A percentile compares a stretch with the other conserved stretches of the same genome.
phyloP scores from a whole-genome alignment of 108 stramenopile genomes.

The Craspedostauros australis region DNA sequence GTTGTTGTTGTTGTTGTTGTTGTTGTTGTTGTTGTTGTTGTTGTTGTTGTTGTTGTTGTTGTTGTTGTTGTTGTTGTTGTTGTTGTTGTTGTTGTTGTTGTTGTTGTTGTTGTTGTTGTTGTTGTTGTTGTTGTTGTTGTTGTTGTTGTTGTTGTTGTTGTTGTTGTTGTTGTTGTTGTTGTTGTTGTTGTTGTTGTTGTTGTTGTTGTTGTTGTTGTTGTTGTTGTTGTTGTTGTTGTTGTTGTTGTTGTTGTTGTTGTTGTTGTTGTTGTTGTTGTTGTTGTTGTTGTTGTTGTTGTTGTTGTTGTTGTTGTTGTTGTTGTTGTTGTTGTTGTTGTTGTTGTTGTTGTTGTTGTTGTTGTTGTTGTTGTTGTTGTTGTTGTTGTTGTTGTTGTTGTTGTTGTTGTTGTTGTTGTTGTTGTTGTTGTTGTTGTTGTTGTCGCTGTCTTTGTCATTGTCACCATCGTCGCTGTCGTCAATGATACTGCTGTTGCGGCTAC shows the following conservation, averaged over 20 bases:
- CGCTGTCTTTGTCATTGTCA: neutral
- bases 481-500: no score
- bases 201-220: neutral
- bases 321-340: constrained; percentile 6
- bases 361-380: neutral
- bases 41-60: neutral
- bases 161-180: constrained; percentile 3
- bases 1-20: neutral
- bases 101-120: constrained; percentile 1
- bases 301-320: neutral
- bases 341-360: constrained; percentile 8
- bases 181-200: constrained; percentile 1
- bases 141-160: constrained; percentile 3
- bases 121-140: constrained; percentile 7
- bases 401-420: neutral
- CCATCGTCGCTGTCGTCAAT: neutral
- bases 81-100: constrained; percentile 3
- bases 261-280: neutral
- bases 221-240: neutral
- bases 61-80: constrained; percentile 6
- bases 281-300: neutral
- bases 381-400: neutral
- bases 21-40: neutral
- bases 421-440: neutral
- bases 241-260: neutral